Conservation (phyloP, 805 yeast genomes). For the Zygoascus ofunaensis region DNA sequence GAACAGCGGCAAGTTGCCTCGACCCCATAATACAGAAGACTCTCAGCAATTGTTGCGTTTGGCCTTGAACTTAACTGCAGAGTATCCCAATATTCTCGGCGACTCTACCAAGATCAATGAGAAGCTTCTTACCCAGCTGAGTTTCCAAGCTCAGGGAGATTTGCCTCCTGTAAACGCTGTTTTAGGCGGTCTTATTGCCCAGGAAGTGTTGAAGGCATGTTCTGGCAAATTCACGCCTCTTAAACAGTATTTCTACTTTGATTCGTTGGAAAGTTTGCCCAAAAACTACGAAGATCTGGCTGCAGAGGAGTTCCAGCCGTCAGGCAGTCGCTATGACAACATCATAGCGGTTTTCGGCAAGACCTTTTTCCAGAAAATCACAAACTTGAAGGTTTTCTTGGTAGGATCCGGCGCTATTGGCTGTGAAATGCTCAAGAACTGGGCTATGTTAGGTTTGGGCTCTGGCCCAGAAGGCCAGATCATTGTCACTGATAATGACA, state of each 20-base stretch:
- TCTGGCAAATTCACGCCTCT: conserved; percentile 94
- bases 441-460: conserved; percentile 96
- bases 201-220: conserved; percentile 90
- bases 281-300: conserved; percentile 38
- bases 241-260: conserved; percentile 86
- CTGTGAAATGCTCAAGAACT: conserved; percentile 94
- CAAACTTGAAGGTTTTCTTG: conserved; percentile 73
- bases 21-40: conserved; percentile 66
- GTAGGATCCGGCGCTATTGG: conserved; percentile 99
- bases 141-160: conserved; percentile 87
- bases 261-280: conserved; percentile 87
- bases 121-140: conserved; percentile 56
- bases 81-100: conserved; percentile 51
- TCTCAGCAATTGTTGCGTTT: conserved; percentile 55
- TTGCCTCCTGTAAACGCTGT: conserved; percentile 83
- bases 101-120: conserved; percentile 50
- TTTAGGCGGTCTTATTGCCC: conserved; percentile 91
- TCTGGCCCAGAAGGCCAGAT: conserved; percentile 85
- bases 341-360: conserved; percentile 92
- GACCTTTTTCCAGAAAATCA: conserved; percentile 60
- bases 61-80: conserved; percentile 49
- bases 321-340: conserved; percentile 80
- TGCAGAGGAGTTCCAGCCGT: conserved; percentile 64
- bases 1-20: conserved; percentile 61
- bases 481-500: conserved; percentile 82